Percentiles rank a stretch among this genome's conserved stretches.
Conservation (phyloP, 345 rosid species). For the Diplotaxis tenuifolia region DNA sequence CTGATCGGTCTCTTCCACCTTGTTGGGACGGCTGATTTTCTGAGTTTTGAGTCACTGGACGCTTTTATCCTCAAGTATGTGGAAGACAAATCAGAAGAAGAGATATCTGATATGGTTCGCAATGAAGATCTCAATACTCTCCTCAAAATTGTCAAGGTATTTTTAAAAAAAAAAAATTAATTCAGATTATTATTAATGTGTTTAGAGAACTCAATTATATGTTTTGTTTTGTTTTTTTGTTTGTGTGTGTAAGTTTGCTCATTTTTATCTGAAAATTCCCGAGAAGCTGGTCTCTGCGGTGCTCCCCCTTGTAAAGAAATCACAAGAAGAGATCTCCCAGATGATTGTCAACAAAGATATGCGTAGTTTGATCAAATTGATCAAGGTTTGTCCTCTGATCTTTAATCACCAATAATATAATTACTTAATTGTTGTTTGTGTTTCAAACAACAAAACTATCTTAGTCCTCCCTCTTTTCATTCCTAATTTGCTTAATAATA, state of each 20-base stretch:
- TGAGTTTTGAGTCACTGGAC: neutral
- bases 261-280: neutral
- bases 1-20: neutral
- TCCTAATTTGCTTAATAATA: too few species aligned
- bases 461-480: neutral
- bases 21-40: neutral
- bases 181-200: neutral
- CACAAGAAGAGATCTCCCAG: neutral
- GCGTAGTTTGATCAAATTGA: neutral
- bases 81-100: neutral
- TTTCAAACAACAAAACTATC: too few species aligned
- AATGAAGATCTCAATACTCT: neutral
- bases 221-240: too few species aligned
- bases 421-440: too few species aligned
- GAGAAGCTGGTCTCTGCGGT: neutral
- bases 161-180: too few species aligned
- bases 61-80: neutral
- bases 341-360: neutral
- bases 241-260: neutral
- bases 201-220: neutral
- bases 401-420: neutral
- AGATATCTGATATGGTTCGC: neutral
- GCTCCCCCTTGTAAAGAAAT: neutral
- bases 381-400: neutral
- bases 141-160: neutral